Conservation (phyloP, 2,329 filamentous ascomycete species). For the Colletotrichum navitas region DNA sequence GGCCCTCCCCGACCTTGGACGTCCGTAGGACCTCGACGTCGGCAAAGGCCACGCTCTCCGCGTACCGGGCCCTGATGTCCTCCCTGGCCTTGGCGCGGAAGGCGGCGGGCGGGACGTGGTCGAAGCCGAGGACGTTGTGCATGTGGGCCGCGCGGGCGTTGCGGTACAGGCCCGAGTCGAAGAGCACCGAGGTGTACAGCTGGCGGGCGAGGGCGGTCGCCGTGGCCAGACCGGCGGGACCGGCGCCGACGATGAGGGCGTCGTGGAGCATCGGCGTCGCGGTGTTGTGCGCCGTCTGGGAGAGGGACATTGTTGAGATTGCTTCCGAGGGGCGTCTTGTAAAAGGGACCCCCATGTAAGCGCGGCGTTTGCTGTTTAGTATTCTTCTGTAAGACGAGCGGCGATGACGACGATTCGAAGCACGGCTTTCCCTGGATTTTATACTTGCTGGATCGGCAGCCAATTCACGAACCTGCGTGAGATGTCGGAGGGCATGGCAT, state of each 20-base stretch:
- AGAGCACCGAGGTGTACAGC: slow-evolving; percentile 60
- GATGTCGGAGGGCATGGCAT: not conserved
- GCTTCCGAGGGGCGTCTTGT: not conserved
- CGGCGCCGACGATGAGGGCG: slow-evolving; percentile 64
- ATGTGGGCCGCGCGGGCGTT: slow-evolving; percentile 62
- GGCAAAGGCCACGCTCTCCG: slow-evolving; percentile 45
- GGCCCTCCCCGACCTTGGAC: slow-evolving; percentile 47
- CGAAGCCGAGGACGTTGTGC: slow-evolving; percentile 59
- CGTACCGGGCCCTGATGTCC: slow-evolving; percentile 53
- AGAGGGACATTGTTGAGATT: not conserved
- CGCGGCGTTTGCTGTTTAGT: not conserved
- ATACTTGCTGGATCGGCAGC: not conserved
- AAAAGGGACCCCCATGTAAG: slow-evolving; percentile 5
- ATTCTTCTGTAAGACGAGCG: no score
- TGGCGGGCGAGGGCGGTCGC: no score
- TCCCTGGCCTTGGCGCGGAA: slow-evolving; percentile 52
- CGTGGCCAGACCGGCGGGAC: no score
- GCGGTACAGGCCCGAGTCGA: slow-evolving; percentile 65
- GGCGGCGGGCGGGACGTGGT: slow-evolving; percentile 52
- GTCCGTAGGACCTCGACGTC: slow-evolving; percentile 50
- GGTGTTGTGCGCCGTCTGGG: not conserved
- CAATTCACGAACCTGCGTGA: not conserved
- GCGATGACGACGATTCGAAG: no score
- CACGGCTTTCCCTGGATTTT: no score
- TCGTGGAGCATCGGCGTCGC: slow-evolving; percentile 53